Base-by-base conservation (phyloP, 2,329 filamentous ascomycete genomes). In the Aureobasidium sp. region DNA sequence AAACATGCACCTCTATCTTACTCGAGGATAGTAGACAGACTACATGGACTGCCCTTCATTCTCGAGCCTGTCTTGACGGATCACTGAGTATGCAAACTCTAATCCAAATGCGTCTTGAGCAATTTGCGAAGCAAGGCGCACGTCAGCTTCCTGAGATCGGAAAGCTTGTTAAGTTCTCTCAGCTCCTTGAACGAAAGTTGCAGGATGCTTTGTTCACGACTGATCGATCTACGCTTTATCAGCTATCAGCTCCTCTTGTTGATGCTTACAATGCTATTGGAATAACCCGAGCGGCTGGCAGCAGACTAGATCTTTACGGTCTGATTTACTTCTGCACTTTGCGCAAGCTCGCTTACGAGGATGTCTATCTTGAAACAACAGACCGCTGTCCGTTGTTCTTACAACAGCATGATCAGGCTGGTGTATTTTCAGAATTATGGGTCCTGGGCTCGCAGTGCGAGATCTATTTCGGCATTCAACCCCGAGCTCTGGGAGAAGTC, bases 391-490 rank as follows among this genome's bases (percentile, higher is more conserved):
- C 83, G 0, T 73, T 85, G 11, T 84, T 85, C 70, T 82, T 85
- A 60, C 77, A 80, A 22, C 83, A 85, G 61, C 76, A 82, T 1
- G 84, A 86, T 62, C 84, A 87, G 69, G 83, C 84, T 15, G 84
- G 83, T 35, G 82, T 82, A 7, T 86, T 86, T 66, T 80, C 84
- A 0, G 84, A 86, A 68, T 79, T 85, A 0, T 86, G 85, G 71
- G 84, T 83, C 0, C 74, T 86, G 1, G 84, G 84, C 1, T 86
- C 84, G 3, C 81, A 83, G 60, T 87, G 84, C 67, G 82, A 85
- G 63, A 77, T 80, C 0, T 86, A 85, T 67, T 85, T 86, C 62
- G 83, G 83, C 63, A 78, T 86, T 53, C 53, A 60, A 11, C 64
- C 64, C 5, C 50, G 64, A n/a, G 47, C 63, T 9, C 42, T 66